phyloP scores from a whole-genome alignment of 2,329 filamentous ascomycete genomes.

The Curvularia eragrostidis region DNA sequence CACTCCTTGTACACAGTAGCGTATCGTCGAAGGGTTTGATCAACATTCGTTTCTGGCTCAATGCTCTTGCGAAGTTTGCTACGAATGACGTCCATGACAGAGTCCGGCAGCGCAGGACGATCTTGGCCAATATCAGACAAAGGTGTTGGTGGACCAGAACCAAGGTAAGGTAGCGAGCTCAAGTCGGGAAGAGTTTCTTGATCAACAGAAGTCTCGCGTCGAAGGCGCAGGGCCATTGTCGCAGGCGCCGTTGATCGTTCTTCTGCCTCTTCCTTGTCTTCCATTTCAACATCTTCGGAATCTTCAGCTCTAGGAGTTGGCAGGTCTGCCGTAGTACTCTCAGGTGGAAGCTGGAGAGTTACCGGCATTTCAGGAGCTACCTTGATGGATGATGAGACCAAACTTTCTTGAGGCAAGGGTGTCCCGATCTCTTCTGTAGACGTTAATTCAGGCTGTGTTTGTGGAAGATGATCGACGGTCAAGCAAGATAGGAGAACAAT shows the following conservation, averaged over 20 bases:
- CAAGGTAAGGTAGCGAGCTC: conserved; percentile 54
- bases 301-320: conserved; percentile 48
- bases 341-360: conserved; percentile 21
- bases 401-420: conserved; percentile 25
- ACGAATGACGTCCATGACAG: conserved; percentile 47
- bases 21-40: conserved; percentile 47
- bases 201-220: conserved; percentile 40
- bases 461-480: conserved; percentile 40
- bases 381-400: conserved; percentile 9
- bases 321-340: conserved; percentile 34
- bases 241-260: conserved; percentile 41
- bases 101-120: conserved; percentile 44
- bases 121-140: conserved; percentile 54
- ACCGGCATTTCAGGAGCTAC: conserved; percentile 9
- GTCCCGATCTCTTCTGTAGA: conserved; percentile 28
- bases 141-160: conserved; percentile 53
- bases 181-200: conserved; percentile 51
- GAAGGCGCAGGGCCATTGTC: conserved; percentile 40
- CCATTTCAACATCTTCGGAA: conserved; percentile 41
- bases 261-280: conserved; percentile 26
- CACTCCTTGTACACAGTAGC: conserved; percentile 51
- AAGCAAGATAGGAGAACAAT: conserved; percentile 53
- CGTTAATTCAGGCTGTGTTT: conserved; percentile 16
- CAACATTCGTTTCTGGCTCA: conserved; percentile 37
- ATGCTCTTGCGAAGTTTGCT: conserved; percentile 43